These are phyloP conservation scores for Chaetomiaceae sp. DNA, from an alignment of 2,329 filamentous ascomycete genomes.

Conservation along the genomic window DNA sequence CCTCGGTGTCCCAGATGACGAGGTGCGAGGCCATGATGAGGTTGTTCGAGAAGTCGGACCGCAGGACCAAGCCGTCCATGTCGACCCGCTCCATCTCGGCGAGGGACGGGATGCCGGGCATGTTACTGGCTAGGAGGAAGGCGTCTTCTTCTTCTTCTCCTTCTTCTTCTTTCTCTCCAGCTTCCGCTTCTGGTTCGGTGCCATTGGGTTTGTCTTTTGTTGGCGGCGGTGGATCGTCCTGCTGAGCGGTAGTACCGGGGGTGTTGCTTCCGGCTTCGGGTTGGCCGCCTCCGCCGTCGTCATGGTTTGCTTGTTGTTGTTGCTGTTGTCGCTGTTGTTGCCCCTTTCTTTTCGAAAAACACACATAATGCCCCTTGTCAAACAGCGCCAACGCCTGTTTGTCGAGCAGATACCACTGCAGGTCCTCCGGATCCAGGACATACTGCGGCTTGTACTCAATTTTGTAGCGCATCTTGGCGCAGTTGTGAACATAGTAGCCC, in stretches of 20 bases:
- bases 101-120: constrained; percentile 62
- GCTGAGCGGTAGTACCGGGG: too few species aligned
- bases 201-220: not conserved
- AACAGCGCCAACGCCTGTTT: constrained; percentile 45
- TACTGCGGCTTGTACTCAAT: constrained; percentile 72
- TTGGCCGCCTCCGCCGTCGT: too few species aligned
- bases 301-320: too few species aligned
- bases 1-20: constrained; percentile 54
- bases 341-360: constrained; percentile 36
- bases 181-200: not conserved
- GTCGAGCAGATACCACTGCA: constrained; percentile 59
- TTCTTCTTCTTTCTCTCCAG: constrained; percentile 15
- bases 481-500: constrained; percentile 77
- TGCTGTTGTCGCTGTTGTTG: too few species aligned
- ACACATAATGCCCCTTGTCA: constrained; percentile 54
- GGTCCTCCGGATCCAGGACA: constrained; percentile 64
- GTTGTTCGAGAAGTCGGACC: constrained; percentile 37
- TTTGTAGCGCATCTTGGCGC: constrained; percentile 82
- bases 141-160: constrained; percentile 24
- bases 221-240: not conserved
- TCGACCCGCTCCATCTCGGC: constrained; percentile 51
- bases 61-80: constrained; percentile 56
- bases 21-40: constrained; percentile 49
- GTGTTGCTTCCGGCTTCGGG: too few species aligned
- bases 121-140: constrained; percentile 55